Evolutionary conservation across 2,329 filamentous ascomycete species (phyloP), one percentile per base, ranked within the genome.

Genomic region (Plenodomus biglobosus): DNA sequence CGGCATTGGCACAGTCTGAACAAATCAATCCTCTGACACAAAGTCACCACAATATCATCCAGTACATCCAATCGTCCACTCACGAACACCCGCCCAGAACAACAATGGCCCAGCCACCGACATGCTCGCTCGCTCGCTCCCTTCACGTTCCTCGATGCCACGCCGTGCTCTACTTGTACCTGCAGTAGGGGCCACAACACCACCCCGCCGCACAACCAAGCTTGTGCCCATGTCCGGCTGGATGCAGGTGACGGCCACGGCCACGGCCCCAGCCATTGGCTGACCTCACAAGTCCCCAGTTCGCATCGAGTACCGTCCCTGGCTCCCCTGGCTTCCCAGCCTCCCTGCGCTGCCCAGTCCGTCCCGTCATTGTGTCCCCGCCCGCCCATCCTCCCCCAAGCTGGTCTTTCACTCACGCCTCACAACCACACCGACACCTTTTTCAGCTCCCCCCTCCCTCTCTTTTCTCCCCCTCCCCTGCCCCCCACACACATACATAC

Each of bases 271-370:
- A 22, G 40, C 58, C 48, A 70, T 70, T 70, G 67, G 67, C 55
- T 59, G 48, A 41, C 41, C 42, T 43, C 40, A 36, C 38, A 34
- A 30, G 35, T 38, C 42, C 55, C 58, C 52, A 59, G 58, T 48
- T 62, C 62, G 63, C 56, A 61, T 56, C 57, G 52, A 59, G 52
- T 47, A 49, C 50, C 44, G 22, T 24, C 22, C 22, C 22, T 24
- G 22, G 10, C 56, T 59, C 59, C 66, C 64, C 55, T 61, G 56
- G 52, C 48, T 48, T 53, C 59, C 61, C 61, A 62, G 59, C 59
- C 61, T 62, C 56, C 61, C 51, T 52, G 54, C 48, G 40, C 39
- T 27, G 20, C 19, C n/a, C 62, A 64, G 58, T 61, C 62, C 54
- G 57, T 56, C 61, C 59, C 50, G 57, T 62, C 60, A 53, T 27